A percentile compares a stretch with the other conserved stretches of the same genome.
Evolutionary conservation across 2,329 filamentous ascomycete genomes (phyloP).

Genomic region (Bretziella fagacearum): DNA sequence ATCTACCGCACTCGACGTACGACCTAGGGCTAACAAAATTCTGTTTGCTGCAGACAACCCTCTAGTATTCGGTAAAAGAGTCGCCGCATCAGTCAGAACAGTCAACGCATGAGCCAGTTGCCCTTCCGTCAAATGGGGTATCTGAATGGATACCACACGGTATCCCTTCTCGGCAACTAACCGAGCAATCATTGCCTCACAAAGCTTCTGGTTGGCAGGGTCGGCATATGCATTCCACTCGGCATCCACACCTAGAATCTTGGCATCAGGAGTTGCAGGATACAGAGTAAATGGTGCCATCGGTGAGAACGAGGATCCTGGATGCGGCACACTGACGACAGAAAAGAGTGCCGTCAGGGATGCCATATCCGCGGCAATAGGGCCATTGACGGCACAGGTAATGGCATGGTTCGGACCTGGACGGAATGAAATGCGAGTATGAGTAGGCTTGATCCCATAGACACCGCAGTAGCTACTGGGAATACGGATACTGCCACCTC

Average conservation of each 20-base stretch:
- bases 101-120: constrained; percentile 59
- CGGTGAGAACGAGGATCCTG: constrained; percentile 36
- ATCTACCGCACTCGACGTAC: constrained; percentile 45
- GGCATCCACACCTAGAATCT: constrained; percentile 45
- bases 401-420: constrained; percentile 42
- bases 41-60: constrained; percentile 44
- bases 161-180: constrained; percentile 38
- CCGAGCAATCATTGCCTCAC: constrained; percentile 30
- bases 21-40: constrained; percentile 47
- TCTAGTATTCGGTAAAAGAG: constrained; percentile 28
- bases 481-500: constrained; percentile 58
- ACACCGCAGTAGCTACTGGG: constrained; percentile 56
- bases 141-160: constrained; percentile 34
- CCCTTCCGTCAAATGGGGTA: constrained; percentile 43
- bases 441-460: constrained; percentile 57
- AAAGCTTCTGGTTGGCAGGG: constrained; percentile 27
- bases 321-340: constrained; percentile 46
- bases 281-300: constrained; percentile 19
- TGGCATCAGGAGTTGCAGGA: constrained; percentile 20
- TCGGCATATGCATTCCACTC: constrained; percentile 40
- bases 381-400: constrained; percentile 48
- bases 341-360: constrained; percentile 51
- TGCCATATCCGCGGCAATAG: constrained; percentile 48
- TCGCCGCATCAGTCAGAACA: constrained; percentile 46
- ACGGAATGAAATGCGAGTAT: constrained; percentile 45